phyloP scores from a whole-genome alignment of 1,139 yeast species.

The Suhomyces taliae region DNA sequence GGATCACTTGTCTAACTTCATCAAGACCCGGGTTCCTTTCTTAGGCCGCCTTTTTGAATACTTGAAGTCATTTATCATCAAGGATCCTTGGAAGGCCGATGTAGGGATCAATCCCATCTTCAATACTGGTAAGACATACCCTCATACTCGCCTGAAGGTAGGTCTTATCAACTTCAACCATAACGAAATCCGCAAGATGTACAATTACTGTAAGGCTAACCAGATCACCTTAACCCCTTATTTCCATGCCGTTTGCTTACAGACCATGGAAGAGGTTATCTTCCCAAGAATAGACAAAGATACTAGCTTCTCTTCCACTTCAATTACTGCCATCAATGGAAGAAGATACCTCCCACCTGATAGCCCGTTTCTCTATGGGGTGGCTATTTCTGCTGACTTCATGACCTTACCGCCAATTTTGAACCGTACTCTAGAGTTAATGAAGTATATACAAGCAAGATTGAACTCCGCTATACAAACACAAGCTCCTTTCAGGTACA shows the following conservation, averaged over 20 bases:
- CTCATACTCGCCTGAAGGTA: constrained; percentile 5
- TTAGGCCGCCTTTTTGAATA: not conserved
- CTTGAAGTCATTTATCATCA: not conserved
- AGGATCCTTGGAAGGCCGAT: not conserved
- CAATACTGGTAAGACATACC: constrained; percentile 1
- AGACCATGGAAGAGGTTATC: constrained; percentile 8
- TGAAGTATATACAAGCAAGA: not conserved
- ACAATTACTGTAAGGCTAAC: constrained; percentile 8
- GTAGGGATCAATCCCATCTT: constrained; percentile 5
- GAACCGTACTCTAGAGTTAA: constrained; percentile 5
- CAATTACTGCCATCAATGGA: constrained; percentile 13
- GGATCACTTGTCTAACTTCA: not conserved
- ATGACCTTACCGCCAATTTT: constrained; percentile 15
- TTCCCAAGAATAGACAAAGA: not conserved
- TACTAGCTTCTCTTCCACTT: constrained; percentile 9
- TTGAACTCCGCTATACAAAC: not conserved
- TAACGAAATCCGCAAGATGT: constrained; percentile 2
- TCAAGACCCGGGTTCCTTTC: not conserved
- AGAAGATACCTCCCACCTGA: constrained; percentile 13
- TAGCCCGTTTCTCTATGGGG: constrained; percentile 20
- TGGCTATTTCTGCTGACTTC: constrained; percentile 21
- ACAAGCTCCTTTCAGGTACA: not conserved
- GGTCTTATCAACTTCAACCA: constrained; percentile 13
- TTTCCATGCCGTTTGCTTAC: constrained; percentile 11
- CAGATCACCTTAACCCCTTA: constrained; percentile 13